These are phyloP conservation scores for Ramaria sp. DNA, from an alignment of 768 basidiomycete species.

Conservation along the genomic window DNA sequence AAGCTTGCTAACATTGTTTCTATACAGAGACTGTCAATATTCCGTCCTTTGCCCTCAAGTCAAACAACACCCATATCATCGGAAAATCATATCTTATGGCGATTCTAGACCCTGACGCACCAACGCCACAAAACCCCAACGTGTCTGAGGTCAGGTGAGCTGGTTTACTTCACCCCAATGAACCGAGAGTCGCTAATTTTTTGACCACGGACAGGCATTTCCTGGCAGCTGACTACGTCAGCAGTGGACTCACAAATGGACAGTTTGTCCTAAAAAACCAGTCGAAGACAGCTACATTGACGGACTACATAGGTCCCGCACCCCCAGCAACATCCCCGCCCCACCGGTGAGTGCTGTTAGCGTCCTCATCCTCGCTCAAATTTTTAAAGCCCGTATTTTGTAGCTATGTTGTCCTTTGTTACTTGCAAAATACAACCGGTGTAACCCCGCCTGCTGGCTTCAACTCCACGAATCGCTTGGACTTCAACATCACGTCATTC, in stretches of 20 bases:
- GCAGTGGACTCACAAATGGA: neutral
- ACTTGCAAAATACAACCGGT: neutral
- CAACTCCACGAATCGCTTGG: neutral
- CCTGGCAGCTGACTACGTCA: constrained; percentile 1
- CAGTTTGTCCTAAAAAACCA: constrained; percentile 1
- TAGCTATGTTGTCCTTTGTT: constrained; percentile 3
- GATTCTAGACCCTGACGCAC: constrained; percentile 6
- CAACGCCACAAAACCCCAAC: neutral
- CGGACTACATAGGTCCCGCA: neutral
- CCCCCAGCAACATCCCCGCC: constrained; percentile 4
- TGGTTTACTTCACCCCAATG: neutral
- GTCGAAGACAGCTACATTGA: neutral
- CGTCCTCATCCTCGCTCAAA: neutral
- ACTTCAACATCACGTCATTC: constrained; percentile 7
- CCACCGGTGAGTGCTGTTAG: neutral
- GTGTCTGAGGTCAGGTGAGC: neutral
- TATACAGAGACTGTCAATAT: constrained; percentile 1
- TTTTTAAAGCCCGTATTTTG: neutral
- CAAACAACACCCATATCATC: neutral
- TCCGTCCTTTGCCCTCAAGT: neutral
- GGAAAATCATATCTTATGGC: constrained; percentile 1
- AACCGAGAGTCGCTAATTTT: neutral
- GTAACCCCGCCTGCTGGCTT: constrained; percentile 2
- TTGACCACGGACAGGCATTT: neutral
- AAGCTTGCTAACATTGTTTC: neutral